Evolutionary conservation across 1,284 basidiomycete genomes (phyloP), one percentile per base, ranked within the genome.

Genomic region (Moesziomyces sp.): DNA sequence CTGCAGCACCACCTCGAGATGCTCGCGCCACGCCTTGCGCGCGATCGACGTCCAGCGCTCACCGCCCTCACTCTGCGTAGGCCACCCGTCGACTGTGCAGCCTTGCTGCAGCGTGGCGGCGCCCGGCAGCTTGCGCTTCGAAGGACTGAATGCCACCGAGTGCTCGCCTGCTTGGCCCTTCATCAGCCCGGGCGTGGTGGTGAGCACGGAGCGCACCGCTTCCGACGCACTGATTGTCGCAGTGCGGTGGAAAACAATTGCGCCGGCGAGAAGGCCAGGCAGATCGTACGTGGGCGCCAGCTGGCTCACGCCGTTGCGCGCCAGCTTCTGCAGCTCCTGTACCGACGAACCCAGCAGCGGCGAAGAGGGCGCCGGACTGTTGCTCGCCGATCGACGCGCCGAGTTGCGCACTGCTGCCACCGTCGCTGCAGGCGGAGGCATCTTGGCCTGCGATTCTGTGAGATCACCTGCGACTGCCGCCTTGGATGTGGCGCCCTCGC

Each of bases 171-270:
- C 78, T 51, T 79, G 72, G 28, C 82, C 82, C 26, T 72, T 68
- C 63, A 83, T 71, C 53, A 84, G 64, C 16, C 79, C 77, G 5
- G 80, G 77, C 13, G 71, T 84, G n/a, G 67, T 61, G 24, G 57
- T 57, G 8, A 84, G 74, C 11, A 83, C 82, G 5, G 74, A 76
- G 13, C 80, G 79, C 2, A 80, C 77, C 0, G 81, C 80, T 49
- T 83, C 81, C 3, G 74, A 77, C 13, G 79, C 77, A 10, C 75
- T 74, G 58, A 83, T 83, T 13, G 82, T 83, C 23, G 82, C 82
- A 9, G 82, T 83, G 19, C 82, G 78, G 68, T 83, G 81, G 65
- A 83, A 83, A 4, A 83, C 82, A 48, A 83, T 72, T 14, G 80
- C 77, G 7, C 78, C 76, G 5, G 82, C 82, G 11, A 83, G 64